Base-by-base conservation (phyloP, 441 rosid species). In the Dalechampia spathulata region DNA sequence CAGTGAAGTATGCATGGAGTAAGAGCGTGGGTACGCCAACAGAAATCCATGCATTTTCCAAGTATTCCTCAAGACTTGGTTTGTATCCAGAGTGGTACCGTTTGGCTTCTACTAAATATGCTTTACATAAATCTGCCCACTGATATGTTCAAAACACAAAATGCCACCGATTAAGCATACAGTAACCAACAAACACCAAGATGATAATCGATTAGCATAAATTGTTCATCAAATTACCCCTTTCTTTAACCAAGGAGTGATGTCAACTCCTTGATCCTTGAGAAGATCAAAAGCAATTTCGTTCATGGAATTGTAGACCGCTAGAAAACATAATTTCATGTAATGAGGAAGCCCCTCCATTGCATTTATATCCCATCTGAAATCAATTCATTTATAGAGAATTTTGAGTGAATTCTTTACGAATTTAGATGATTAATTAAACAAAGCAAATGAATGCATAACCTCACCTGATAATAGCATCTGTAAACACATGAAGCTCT, bases 61-160 rank as follows among this genome's bases (percentile, higher is more conserved):
- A 7, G 16, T 56, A 56, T 11, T 64, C 62, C 20, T 49, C n/a
- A 0, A 56, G 20, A 7, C 13, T 49, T 21, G 68, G 62, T 17
- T 12, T 64, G 0, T 64, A 57, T 23, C 62, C 57, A 21, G 8
- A 11, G 4, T n/a, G 1, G 11, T 22, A 56, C 62, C 68, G 57
- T 21, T 42, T 56, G 4, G 68, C 61, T 17, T 64, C 68, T 27
- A 39, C 0, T 9, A 64, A 26, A 19, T 22, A 64, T 12, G 42
- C n/a, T 41, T 17, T 17, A 23, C 68, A 49, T 49, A 57, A 0
- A 39, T 57, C 57, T 26, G 15, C 49, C 62, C 62, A 64, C 62
- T 64, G 46, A n/a, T n/a, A n/a, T n/a, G n/a, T n/a, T n/a, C n/a
- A n/a, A n/a, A n/a, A n/a, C n/a, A n/a, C n/a, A n/a, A n/a, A n/a